phyloP scores from a whole-genome alignment of 2,329 filamentous ascomycete genomes.

The Fusarium pilosicola region DNA sequence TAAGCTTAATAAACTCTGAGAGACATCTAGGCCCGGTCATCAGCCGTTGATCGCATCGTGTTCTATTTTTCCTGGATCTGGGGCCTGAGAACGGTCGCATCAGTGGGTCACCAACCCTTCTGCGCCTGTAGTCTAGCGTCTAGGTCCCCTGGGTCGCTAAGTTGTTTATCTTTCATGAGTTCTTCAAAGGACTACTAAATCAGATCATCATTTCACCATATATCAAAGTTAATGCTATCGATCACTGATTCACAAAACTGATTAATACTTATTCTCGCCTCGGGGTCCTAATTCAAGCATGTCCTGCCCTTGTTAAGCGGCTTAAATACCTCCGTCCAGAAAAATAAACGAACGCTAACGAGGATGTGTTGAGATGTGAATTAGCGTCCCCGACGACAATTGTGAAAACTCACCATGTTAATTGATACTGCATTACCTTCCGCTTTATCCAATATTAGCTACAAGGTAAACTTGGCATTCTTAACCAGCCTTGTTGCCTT shows the following conservation, averaged over 20 bases:
- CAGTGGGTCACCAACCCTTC: not conserved
- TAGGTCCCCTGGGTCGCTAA: not conserved
- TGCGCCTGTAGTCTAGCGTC: not conserved
- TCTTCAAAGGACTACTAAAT: not conserved
- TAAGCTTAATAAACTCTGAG: not conserved
- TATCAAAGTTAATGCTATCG: not conserved
- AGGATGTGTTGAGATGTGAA: no score
- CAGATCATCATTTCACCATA: not conserved
- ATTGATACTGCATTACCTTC: no score
- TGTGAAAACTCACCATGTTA: no score
- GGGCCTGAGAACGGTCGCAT: not conserved
- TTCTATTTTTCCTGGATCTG: not conserved
- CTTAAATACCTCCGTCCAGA: accelerated
- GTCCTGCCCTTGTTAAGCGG: accelerated
- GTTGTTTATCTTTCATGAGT: not conserved
- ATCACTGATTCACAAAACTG: accelerated
- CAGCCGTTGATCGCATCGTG: not conserved
- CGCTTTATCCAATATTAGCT: no score
- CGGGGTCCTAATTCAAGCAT: not conserved
- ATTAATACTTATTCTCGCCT: not conserved
- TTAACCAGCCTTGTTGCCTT: no score
- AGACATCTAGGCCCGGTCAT: no score
- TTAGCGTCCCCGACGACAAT: no score
- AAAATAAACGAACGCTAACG: accelerated
- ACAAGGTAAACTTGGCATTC: no score